phyloP scores from a whole-genome alignment of 2,329 filamentous ascomycete species.

The Aspergillus tamarii region DNA sequence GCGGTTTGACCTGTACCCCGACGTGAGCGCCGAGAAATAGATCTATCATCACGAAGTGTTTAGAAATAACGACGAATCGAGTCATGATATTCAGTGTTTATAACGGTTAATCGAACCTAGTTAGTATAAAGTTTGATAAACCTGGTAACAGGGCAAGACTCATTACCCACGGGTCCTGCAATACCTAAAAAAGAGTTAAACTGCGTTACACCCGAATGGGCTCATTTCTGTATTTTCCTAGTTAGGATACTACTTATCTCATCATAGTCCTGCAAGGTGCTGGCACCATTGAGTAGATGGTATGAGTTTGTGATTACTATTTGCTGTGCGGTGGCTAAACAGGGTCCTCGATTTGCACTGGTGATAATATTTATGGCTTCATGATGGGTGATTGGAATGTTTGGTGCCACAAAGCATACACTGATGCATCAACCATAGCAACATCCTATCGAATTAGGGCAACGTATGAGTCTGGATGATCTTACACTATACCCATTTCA shows the following conservation, averaged over 20 bases:
- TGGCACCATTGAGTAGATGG: too few relatives aligned
- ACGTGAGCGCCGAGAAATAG: slow-evolving; percentile 67
- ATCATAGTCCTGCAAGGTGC: too few relatives aligned
- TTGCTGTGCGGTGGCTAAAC: too few relatives aligned
- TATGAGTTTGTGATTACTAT: too few relatives aligned
- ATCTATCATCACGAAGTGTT: not conserved
- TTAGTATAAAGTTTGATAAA: not conserved
- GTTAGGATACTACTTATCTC: too few relatives aligned
- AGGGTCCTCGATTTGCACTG: too few relatives aligned
- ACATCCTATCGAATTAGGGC: not conserved
- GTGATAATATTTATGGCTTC: not conserved
- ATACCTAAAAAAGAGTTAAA: not conserved
- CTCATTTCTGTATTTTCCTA: too few relatives aligned
- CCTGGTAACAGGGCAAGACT: not conserved
- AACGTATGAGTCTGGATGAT: not conserved
- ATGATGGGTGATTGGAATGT: not conserved
- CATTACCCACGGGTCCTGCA: not conserved
- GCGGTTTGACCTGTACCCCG: slow-evolving; percentile 92
- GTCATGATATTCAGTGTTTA: not conserved
- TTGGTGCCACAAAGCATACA: too few relatives aligned
- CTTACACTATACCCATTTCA: not conserved
- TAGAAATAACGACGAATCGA: not conserved
- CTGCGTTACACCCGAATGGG: too few relatives aligned
- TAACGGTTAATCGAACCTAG: not conserved
- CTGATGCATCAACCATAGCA: too few relatives aligned